Conservation (phyloP, 2,329 filamentous ascomycete species). For the Pestalotiopsis sp. region DNA sequence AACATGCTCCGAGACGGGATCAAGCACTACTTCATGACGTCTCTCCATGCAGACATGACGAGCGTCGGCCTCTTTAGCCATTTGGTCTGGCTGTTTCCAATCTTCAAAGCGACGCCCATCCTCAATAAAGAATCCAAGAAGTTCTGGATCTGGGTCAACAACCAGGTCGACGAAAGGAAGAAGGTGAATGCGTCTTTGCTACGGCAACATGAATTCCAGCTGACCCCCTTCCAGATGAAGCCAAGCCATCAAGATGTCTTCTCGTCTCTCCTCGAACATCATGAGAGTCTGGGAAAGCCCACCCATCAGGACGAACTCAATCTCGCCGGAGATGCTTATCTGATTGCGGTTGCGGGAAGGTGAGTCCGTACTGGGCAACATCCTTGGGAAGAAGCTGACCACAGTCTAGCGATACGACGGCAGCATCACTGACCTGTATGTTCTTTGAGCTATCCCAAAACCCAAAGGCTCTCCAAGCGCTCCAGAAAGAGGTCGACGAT, state of each 20-base stretch:
- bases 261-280: constrained; percentile 31
- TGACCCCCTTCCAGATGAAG: constrained; percentile 9
- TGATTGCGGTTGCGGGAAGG: constrained; percentile 35
- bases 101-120: constrained; percentile 21
- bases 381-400: background rate
- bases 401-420: constrained; percentile 44
- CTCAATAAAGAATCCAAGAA: constrained; percentile 20
- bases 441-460: constrained; percentile 30
- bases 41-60: constrained; percentile 24
- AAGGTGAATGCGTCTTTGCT: background rate
- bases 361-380: constrained; percentile 11
- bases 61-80: constrained; percentile 24
- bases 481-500: constrained; percentile 24
- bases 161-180: constrained; percentile 2
- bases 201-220: background rate
- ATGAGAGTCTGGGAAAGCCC: constrained; percentile 17
- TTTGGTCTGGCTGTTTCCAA: constrained; percentile 21
- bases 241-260: constrained; percentile 31
- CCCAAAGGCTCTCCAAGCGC: constrained; percentile 19
- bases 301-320: constrained; percentile 24
- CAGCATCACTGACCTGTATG: constrained; percentile 36
- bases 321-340: constrained; percentile 29
- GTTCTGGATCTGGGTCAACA: constrained; percentile 21
- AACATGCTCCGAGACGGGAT: constrained; percentile 25
- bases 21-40: constrained; percentile 22